Evolutionary conservation across 805 yeast species (phyloP), one percentile per base, ranked within the genome.

Genomic region (Yamadazyma scolyti): DNA sequence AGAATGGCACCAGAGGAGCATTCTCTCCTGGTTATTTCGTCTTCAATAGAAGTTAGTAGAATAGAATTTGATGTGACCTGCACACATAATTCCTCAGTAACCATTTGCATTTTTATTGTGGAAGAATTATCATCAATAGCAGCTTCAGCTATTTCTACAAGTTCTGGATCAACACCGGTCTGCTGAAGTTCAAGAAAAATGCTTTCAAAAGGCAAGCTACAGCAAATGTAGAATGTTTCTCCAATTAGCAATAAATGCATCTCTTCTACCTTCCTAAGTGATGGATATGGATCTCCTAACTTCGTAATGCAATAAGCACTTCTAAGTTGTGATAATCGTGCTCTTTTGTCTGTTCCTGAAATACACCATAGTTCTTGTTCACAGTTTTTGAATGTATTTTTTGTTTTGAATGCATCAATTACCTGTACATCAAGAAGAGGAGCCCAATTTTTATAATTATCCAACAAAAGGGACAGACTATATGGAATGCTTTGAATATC

Each of bases 391-490:
- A 43, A 20, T 23, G 47, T 24, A 15, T 36, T 39, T 15, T 56
- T 43, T n/a, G 51, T 37, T 7, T 25, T 31, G 23, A 20, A 42
- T 1, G 60, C 37, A 14, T 61, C 60, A 1, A 67, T 48, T 2
- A 68, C 44, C 34, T 50, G 56, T 2, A 65, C 44, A 46, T 71
- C 76, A 12, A 65, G 36, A 1, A 71, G 30, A 0, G 77, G 77
- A 0, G 75, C 58, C 77, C 78, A 72, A 38, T 64, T 68, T 21
- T 54, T 56, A 46, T 57, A 64, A 31, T 54, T 64, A 2, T 45
- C 44, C 2, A 55, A 20, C 5, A 59, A 30, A 16, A 39, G 40
- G 5, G 54, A 57, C 17, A 33, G 42, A 15, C 54, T 54, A 27
- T 47, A 57, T 1, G 43, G 6, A 40, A 30, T 31, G 34, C 27